Evolutionary conservation across 2,329 filamentous ascomycete genomes (phyloP), one percentile per base, ranked within the genome.

Genomic region (Aspergillus fumigatiaffinis): DNA sequence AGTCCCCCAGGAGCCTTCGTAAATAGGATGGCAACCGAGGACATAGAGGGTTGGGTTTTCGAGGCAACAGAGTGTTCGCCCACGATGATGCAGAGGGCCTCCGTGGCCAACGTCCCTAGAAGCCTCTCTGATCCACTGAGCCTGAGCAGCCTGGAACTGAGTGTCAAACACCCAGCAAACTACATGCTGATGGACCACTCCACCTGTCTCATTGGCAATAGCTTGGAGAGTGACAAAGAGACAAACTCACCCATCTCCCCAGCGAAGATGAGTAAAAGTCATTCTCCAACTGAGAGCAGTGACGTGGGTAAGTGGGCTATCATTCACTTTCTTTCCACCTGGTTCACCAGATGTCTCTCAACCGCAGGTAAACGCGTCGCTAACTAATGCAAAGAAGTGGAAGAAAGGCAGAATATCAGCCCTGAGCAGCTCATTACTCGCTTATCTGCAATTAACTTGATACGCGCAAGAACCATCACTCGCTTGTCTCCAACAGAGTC

Each of bases 401-500:
- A 53, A 35, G 25, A 47, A 35, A 7, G 7, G 14, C 32, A 53
- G n/a, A 21, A 53, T 28, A 28, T 46, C 28, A 26, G 12, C 3
- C n/a, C 28, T 20, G 47, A 59, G 26, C 50, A 57, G 14, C 28
- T 52, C 42, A 58, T 57, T 28, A 51, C 51, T 29, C 63, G 61
- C 7, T 42, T 54, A 21, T 53, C 60, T 51, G 60, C 57, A 6
- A 59, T 65, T 23, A 48, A 51, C 25, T 42, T 64, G 28, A 52
- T 65, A 41, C 59, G 59, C 21, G 46, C 57, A 44, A 49, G 58
- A 29, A 62, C 63, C 17, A 25, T 52, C 32, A 52, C 51, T 50
- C 57, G 62, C 3, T 46, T 54, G 9, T 58, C 56, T 17, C 44
- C 51, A 21, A 52, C 44, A 23, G 41, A 52, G 12, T 3, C 51